Evolutionary conservation across 768 basidiomycete genomes (phyloP), one percentile per base, ranked within the genome.

Genomic region (Hypholoma fasciculare): DNA sequence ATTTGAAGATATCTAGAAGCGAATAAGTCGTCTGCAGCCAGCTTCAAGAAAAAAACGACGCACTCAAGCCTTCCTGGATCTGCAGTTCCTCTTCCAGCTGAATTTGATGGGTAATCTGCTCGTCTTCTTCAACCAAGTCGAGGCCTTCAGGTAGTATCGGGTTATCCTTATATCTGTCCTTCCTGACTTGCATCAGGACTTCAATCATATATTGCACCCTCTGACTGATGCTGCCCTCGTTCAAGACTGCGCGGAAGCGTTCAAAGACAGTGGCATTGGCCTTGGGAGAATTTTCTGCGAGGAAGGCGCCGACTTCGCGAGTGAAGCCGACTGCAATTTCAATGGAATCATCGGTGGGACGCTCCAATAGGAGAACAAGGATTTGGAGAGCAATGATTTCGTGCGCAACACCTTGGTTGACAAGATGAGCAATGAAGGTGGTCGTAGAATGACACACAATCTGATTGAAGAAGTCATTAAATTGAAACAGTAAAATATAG

Each of bases 131-230:
- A 1, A 99, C 97, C 34, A 99, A 76, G 70, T 99, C 97, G 68
- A 99, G 71, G 0, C 96, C 97, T 67, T 98, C 97, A 2, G 93
- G 88, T 40, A 98, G 71, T 62, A 94, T 86, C 16, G 96, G 96
- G 71, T 99, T 98, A 69, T 98, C 97, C 81, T 98, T 98, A 81
- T 93, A 98, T 74, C 94, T 96, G 79, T 99, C 97, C 78, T 97
- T 98, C 64, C 97, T 82, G 7, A 97, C 93, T 74, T 98, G 97
- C 93, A 99, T 98, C 48, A 98, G 81, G 3, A 98, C 97, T 75
- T 98, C 97, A 64, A 99, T 94, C 97, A 98, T 98, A 75, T 98
- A 99, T 70, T 98, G 97, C 27, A 96, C 93, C 64, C 97, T 87
- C 65, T 98, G 95, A 67, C 92, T 95, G 72, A 99, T 96, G 44